Base-by-base conservation (phyloP, 2,329 filamentous ascomycete species). In the Xylaria sp. region DNA sequence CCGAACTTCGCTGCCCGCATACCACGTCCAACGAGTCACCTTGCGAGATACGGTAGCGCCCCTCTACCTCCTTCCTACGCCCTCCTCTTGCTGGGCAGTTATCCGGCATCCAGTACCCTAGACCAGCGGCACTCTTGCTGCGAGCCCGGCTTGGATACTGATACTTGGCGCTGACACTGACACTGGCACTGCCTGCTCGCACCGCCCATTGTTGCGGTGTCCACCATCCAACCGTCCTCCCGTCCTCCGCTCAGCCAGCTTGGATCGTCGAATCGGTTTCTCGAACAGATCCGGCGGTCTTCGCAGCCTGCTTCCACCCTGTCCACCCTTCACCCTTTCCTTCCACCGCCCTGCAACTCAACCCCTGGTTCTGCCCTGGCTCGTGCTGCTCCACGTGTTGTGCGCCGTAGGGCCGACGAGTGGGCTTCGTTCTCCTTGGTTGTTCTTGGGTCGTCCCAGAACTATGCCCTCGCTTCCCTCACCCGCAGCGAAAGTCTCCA, bases 1-100 rank as follows among this genome's bases (percentile, higher is more conserved):
- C 74, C 75, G 71, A 74, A 69, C 70, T 73, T 75, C 69, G 51
- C 65, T 63, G 65, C 62, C 66, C 62, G 55, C 63, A 65, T 69
- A 65, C 55, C 54, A 12, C 54, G 31, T 62, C 51, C 63, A 58
- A 39, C 66, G 66, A 66, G 62, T 65, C 12, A 57, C n/a, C 64
- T 63, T 60, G 52, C 60, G 56, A 67, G 59, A 56, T 20, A 65
- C 50, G 10, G 34, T 61, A 28, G 23, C 59, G 37, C 65, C 65
- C 61, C 61, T 60, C 59, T 46, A 54, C 55, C 39, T 39, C 31
- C 23, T 52, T 15, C 28, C 37, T 46, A 46, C 44, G 60, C 41
- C 44, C 55, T 41, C 48, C 48, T 20, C 37, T 31, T 25, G 1
- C 23, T 25, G 23, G 23, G 3, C 23, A 25, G 23, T 25, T 25